Evolutionary conservation across 2,329 filamentous ascomycete species (phyloP).

Genomic region (Diaporthe sp.): DNA sequence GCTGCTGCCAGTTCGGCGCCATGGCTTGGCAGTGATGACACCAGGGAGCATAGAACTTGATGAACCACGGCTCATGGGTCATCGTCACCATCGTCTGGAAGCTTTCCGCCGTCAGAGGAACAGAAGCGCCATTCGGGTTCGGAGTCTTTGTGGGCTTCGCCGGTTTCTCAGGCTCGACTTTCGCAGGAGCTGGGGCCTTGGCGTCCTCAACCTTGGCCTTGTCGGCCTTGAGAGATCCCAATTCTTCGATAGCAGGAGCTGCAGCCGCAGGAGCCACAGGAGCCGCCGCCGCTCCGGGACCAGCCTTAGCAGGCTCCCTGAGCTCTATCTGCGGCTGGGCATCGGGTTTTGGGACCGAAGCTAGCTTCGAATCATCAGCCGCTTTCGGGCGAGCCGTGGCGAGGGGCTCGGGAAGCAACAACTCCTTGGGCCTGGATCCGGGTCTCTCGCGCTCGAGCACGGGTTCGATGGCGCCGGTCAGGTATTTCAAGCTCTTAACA

Average conservation of each 20-base stretch:
- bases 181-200: conserved; percentile 46
- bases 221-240: conserved; percentile 33
- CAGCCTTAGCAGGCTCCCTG: conserved; percentile 48
- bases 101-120: conserved; percentile 82
- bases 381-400: conserved; percentile 56
- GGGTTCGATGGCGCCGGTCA: conserved; percentile 81
- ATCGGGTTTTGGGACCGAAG: conserved; percentile 32
- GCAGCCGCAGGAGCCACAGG: conserved; percentile 18
- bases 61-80: conserved; percentile 93
- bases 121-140: conserved; percentile 82
- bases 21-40: conserved; percentile 95
- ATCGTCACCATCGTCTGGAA: conserved; percentile 90
- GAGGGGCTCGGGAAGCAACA: conserved; percentile 79
- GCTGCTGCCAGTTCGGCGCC: conserved; percentile 88
- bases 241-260: conserved; percentile 34
- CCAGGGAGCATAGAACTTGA: conserved; percentile 99
- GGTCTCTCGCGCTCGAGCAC: conserved; percentile 83
- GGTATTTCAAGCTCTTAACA: conserved; percentile 72
- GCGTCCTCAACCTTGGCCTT: conserved; percentile 42
- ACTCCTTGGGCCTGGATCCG: conserved; percentile 77
- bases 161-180: conserved; percentile 58
- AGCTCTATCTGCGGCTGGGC: conserved; percentile 45
- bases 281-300: conserved; percentile 4
- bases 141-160: conserved; percentile 69
- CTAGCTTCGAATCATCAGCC: conserved; percentile 33